phyloP scores from a whole-genome alignment of 2,329 filamentous ascomycete genomes.

The Fusarium tuaranense region DNA sequence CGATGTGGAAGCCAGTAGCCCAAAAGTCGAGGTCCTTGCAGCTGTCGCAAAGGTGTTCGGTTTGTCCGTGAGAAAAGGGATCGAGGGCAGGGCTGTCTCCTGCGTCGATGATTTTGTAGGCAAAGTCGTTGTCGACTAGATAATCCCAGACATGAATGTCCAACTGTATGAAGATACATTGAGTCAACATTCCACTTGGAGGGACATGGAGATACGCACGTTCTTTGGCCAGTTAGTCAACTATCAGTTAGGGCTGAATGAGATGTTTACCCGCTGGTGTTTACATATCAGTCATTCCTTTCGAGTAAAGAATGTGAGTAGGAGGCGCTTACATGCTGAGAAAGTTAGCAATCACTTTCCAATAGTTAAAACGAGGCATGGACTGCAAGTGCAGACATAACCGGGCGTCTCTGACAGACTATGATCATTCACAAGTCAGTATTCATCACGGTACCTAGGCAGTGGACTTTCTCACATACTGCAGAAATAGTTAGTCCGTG shows the following conservation, averaged over 20 bases:
- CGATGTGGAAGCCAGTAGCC: neutral
- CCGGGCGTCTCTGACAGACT: neutral
- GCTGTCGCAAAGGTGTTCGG: neutral
- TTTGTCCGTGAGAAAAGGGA: neutral
- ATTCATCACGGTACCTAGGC: neutral
- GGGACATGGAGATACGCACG: neutral
- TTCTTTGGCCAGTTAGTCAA: neutral
- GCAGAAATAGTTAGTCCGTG: neutral
- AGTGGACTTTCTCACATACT: neutral
- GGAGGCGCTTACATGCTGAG: neutral
- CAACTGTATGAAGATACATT: neutral
- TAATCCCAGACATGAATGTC: conserved; percentile 11
- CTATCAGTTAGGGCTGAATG: neutral
- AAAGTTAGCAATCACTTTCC: neutral
- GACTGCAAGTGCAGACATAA: neutral
- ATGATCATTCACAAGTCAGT: neutral
- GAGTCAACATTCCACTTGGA: neutral
- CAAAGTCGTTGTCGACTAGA: conserved; percentile 10
- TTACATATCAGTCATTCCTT: neutral
- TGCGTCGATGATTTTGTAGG: neutral
- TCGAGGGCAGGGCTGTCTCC: neutral
- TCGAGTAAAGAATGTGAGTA: neutral
- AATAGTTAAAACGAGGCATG: neutral
- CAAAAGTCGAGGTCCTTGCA: neutral
- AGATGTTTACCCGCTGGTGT: neutral